phyloP scores from a whole-genome alignment of 805 yeast genomes.

The Wickerhamiella spandovensis region DNA sequence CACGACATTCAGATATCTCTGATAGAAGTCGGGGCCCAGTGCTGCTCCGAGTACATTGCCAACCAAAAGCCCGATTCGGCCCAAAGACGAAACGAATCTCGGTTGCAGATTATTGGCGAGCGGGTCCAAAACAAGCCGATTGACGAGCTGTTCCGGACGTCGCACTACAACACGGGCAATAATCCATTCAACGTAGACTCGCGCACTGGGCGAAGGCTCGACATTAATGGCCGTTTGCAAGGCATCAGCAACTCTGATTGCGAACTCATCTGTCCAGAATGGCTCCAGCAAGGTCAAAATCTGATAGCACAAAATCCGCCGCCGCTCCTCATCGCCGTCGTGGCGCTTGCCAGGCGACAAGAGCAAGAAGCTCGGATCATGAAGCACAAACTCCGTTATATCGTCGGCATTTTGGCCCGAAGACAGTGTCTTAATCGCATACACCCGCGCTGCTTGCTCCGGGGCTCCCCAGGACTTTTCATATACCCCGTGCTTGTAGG shows the following conservation, averaged over 20 bases:
- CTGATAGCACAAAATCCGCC: constrained; percentile 46
- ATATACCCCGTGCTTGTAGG: constrained; percentile 29
- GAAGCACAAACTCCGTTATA: constrained; percentile 24
- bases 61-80: constrained; percentile 46
- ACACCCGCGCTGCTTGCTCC: constrained; percentile 43
- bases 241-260: constrained; percentile 19
- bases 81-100: constrained; percentile 45
- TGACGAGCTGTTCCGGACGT: constrained; percentile 9
- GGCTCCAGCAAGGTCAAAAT: constrained; percentile 33
- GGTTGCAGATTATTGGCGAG: constrained; percentile 26
- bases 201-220: constrained; percentile 69
- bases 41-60: constrained; percentile 30
- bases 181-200: constrained; percentile 73
- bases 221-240: constrained; percentile 30
- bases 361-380: constrained; percentile 30
- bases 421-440: constrained; percentile 35
- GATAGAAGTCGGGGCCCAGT: constrained; percentile 25
- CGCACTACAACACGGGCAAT: constrained; percentile 33
- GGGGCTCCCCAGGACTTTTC: constrained; percentile 38
- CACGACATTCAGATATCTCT: constrained; percentile 36
- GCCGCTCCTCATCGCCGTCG: constrained; percentile 59
- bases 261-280: constrained; percentile 18
- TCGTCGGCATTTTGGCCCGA: constrained; percentile 9
- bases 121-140: constrained; percentile 6
- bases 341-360: constrained; percentile 39